Base-by-base conservation (phyloP, 2,329 filamentous ascomycete genomes). In the Calonectria multiphialidica region DNA sequence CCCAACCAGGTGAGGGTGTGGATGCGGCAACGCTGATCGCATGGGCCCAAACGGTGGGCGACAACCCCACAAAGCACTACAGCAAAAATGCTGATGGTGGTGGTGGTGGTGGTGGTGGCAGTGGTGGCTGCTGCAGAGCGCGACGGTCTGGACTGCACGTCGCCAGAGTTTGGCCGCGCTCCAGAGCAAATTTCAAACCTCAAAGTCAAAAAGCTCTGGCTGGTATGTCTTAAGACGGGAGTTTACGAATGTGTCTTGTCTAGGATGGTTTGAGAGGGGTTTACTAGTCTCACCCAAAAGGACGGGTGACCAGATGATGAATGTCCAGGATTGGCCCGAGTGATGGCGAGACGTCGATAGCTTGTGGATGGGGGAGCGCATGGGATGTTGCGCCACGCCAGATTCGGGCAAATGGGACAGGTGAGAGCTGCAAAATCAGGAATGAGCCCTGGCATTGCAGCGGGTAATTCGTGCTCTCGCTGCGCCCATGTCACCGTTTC, bases 341-440 rank as follows among this genome's bases (percentile, higher is more conserved):
- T 23, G 28, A 40, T 59, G 23, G 40, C 63, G 21, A 35, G 16
- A 42, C 8, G 33, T 40, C 53, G 25, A 61, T 30, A 71, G 40
- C 57, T 59, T 71, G 45, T 59, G 47, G 25, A 47, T 63, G 21
- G 47, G 47, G 18, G 47, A 67, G 16, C 55, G 53, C 55, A 63
- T 71, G 63, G 33, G 45, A 67, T 71, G 55, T 70, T 70, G 64
- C 69, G 69, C 69, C 69, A 71, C 68, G 25, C 47, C 40, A 62
- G 47, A 42, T n/a, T 35, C 47, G 69, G 57, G 53, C 30, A 64
- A 44, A 71, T 28, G 49, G 55, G 44, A 50, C 18, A 35, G 30
- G 30, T 18, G 44, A 50, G 61, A 65, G 42, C 18, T 21, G 50
- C 5, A 47, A 47, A 66, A 44, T 63, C 28, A 49, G 30, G 42